These are phyloP conservation scores for Dactylellina sp. DNA, from an alignment of 2,329 filamentous ascomycete genomes.

Conservation along the genomic window DNA sequence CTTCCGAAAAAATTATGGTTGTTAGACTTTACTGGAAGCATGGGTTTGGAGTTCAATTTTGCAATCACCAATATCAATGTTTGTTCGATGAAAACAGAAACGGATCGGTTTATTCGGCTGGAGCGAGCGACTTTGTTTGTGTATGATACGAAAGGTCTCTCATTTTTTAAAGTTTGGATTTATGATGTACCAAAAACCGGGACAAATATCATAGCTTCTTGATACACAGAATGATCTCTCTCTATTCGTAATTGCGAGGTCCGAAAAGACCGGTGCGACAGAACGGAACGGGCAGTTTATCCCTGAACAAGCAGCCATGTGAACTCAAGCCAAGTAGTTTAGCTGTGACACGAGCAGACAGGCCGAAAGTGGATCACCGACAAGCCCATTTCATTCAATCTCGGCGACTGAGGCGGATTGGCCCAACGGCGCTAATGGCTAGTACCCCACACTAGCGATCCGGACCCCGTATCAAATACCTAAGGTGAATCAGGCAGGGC, in stretches of 20 bases:
- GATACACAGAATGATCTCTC: slow-evolving; percentile 1
- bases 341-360: slow-evolving; percentile 12
- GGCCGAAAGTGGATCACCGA: slow-evolving; percentile 42
- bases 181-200: slow-evolving; percentile 18
- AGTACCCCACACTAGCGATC: slow-evolving; percentile 53
- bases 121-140: slow-evolving; percentile 47
- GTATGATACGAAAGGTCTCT: slow-evolving; percentile 51
- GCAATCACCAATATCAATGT: slow-evolving; percentile 34
- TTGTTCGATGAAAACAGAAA: slow-evolving; percentile 22
- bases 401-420: slow-evolving; percentile 36
- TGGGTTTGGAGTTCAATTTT: slow-evolving; percentile 55
- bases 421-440: slow-evolving; percentile 36
- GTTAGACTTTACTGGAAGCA: slow-evolving; percentile 50
- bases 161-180: slow-evolving; percentile 9
- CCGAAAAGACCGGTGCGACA: too few species aligned
- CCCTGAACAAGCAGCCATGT: slow-evolving; percentile 24
- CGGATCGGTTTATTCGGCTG: slow-evolving; percentile 50
- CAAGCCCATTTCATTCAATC: slow-evolving; percentile 14
- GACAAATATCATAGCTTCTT: slow-evolving; percentile 12
- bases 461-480: slow-evolving; percentile 37
- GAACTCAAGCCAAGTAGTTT: slow-evolving; percentile 1
- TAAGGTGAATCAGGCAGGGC: slow-evolving; percentile 43
- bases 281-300: too few species aligned
- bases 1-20: slow-evolving; percentile 31
- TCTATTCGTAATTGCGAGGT: background rate